Evolutionary conservation across 176 grass and related monocot genomes (phyloP), one percentile per base, ranked within the genome.

Genomic region (Puya raimondii): DNA sequence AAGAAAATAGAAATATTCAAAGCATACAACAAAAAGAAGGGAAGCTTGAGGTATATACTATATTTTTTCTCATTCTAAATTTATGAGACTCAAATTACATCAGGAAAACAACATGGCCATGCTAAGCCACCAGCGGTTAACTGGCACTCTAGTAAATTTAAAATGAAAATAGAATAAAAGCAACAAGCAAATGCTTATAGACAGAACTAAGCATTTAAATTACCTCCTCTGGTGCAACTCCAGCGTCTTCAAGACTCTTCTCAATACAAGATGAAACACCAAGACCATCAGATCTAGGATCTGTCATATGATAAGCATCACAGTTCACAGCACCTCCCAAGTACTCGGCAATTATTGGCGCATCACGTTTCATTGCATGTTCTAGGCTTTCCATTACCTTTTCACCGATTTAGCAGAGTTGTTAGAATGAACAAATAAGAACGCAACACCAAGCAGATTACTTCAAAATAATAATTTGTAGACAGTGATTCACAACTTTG

Each of bases 221-320:
- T 84, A 88, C 85, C 79, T 88, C 86, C 59, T 88, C 86, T 73
- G 82, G 86, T 69, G 86, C 74, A 53, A 88, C 82, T 66, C 86
- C 86, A 69, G 86, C 78, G 70, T 88, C 68, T 82, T 81, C 64
- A 14, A 88, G 82, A 48, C 82, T 76, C 68, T 79, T 81, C 20
- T 49, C 72, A 21, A 88, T 82, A 76, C 86, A 88, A 23, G 79
- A 85, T 61, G 82, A 85, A 15, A 88, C 81, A 68, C 86, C 82
- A 61, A 81, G 23, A 22, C 86, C 86, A 53, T 88, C 86, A 76
- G 86, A 29, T 79, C 82, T 69, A 61, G 86, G 86, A 68, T 88
- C 75, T 58, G 86, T 89, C 86, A 89, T 73, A 76, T 85, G 86
- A 70, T 89, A 89, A 64, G 86, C 86, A 82, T 89, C 86, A 76